Percentiles rank a stretch among this genome's conserved stretches.
phyloP scores from a whole-genome alignment of 371 early-diverging fungal genomes.

The Nematocida major region DNA sequence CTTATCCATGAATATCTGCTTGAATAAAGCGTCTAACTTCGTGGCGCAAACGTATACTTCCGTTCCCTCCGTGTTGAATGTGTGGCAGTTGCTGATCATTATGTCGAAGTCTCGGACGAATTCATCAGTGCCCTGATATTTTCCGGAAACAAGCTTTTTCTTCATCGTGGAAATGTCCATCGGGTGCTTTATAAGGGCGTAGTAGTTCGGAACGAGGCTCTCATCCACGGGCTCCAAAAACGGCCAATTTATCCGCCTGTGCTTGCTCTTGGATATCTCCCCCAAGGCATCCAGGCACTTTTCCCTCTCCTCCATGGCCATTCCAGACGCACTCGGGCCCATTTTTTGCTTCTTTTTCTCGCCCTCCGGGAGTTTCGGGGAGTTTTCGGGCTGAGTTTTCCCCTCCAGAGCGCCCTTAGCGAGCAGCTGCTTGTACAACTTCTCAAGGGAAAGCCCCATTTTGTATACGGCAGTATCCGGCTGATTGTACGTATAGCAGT shows the following conservation, averaged over 20 bases:
- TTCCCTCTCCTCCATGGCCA: slow-evolving; percentile 58
- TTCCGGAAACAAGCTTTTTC: slow-evolving; percentile 47
- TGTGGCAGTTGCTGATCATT: slow-evolving; percentile 78
- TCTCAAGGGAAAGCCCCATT: slow-evolving; percentile 57
- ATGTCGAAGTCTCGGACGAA: slow-evolving; percentile 60
- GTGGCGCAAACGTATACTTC: slow-evolving; percentile 70
- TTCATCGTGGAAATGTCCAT: slow-evolving; percentile 60
- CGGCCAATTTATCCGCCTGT: slow-evolving; percentile 67
- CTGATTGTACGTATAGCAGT: slow-evolving; percentile 73
- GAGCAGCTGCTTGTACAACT: slow-evolving; percentile 53
- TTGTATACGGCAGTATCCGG: slow-evolving; percentile 54
- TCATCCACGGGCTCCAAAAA: slow-evolving; percentile 76
- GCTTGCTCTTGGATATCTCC: slow-evolving; percentile 58
- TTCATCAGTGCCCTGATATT: slow-evolving; percentile 53
- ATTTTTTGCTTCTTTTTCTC: slow-evolving; percentile 28
- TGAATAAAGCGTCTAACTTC: slow-evolving; percentile 54
- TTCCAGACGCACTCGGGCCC: background rate
- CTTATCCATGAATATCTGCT: slow-evolving; percentile 33
- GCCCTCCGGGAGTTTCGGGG: too few species aligned
- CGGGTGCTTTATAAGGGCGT: slow-evolving; percentile 66
- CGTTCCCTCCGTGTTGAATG: slow-evolving; percentile 77
- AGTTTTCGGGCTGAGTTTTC: slow-evolving; percentile 39
- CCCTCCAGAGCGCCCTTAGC: slow-evolving; percentile 31
- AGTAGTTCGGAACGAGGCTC: slow-evolving; percentile 70
- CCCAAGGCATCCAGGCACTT: slow-evolving; percentile 52